These are phyloP conservation scores for Lactarius vividus DNA, from an alignment of 768 basidiomycete genomes.

Conservation along the genomic window DNA sequence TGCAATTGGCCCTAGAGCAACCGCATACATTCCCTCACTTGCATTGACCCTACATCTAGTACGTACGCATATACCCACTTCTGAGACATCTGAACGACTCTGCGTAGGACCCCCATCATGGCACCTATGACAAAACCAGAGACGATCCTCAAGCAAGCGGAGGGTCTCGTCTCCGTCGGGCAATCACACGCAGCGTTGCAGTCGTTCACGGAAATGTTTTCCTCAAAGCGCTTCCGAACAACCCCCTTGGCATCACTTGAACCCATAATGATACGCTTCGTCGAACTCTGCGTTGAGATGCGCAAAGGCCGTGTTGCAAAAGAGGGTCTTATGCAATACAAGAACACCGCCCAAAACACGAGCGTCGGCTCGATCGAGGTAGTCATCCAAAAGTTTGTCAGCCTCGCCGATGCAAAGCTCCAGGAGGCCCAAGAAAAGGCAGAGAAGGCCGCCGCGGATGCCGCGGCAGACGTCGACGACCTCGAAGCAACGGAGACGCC, in stretches of 20 bases:
- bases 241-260: slow-evolving; percentile 87
- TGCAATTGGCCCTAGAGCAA: background rate
- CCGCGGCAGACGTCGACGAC: slow-evolving; percentile 82
- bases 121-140: slow-evolving; percentile 90
- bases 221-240: slow-evolving; percentile 89
- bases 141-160: slow-evolving; percentile 89
- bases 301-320: slow-evolving; percentile 91
- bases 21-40: background rate
- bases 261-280: slow-evolving; percentile 93
- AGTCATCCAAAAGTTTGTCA: slow-evolving; percentile 84
- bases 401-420: slow-evolving; percentile 77
- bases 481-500: slow-evolving; percentile 95
- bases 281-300: slow-evolving; percentile 95
- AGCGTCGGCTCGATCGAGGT: slow-evolving; percentile 89
- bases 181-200: slow-evolving; percentile 89
- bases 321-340: slow-evolving; percentile 95
- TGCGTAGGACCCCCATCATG: slow-evolving; percentile 44
- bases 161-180: slow-evolving; percentile 89
- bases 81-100: background rate
- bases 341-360: slow-evolving; percentile 94
- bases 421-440: slow-evolving; percentile 85
- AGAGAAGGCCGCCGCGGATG: slow-evolving; percentile 59
- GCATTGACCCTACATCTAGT: background rate
- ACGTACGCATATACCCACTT: background rate
- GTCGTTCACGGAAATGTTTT: slow-evolving; percentile 88